Base-by-base conservation (phyloP, 345 rosid species). In the Populus pruinosa region DNA sequence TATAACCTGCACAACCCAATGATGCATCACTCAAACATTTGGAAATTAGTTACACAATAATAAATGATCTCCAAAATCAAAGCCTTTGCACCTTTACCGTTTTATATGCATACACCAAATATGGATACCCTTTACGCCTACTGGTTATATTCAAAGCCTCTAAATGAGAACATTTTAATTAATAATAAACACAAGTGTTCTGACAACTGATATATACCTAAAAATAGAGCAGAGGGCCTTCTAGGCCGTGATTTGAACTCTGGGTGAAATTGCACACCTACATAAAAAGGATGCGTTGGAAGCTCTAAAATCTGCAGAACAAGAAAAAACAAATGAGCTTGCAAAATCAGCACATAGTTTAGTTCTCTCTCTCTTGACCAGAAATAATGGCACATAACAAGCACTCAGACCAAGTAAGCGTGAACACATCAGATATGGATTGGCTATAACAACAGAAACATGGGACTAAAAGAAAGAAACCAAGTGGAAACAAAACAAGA, bases 161-260 rank as follows among this genome's bases (percentile, higher is more conserved):
- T 33, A 38, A 38, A 36, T 59, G 9, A 63, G 21, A 62, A 31
- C 11, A 11, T 41, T 79, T 67, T 38, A 68, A 43, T 44, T 67
- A 11, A 56, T 17, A 36, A 67, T 36, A 61, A 12, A 21, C 18
- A 64, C 31, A 41, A 63, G 53, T 27, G 20, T 62, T 18, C 23
- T 6, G 27, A 53, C 23, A 2, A 18, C 59, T 53, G 59, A 35
- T 65, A 71, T 41, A 64, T 82, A 82, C 85, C 85, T 71, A 82
- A 75, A 75, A 82, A 82, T 21, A 69, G 65, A 66, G 82, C 79
- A 7, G 85, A 82, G 31, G 85, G 82, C 74, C 82, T 78, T 31
- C 79, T 63, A 4, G 85, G 85, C 17, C 85, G 82, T 75, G 85
- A 82, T 72, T 82, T 82, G 67, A 82, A 82, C 63, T 82, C 85